These are phyloP conservation scores for Mrakia blollopis DNA, from an alignment of 768 basidiomycete genomes.

Conservation along the genomic window DNA sequence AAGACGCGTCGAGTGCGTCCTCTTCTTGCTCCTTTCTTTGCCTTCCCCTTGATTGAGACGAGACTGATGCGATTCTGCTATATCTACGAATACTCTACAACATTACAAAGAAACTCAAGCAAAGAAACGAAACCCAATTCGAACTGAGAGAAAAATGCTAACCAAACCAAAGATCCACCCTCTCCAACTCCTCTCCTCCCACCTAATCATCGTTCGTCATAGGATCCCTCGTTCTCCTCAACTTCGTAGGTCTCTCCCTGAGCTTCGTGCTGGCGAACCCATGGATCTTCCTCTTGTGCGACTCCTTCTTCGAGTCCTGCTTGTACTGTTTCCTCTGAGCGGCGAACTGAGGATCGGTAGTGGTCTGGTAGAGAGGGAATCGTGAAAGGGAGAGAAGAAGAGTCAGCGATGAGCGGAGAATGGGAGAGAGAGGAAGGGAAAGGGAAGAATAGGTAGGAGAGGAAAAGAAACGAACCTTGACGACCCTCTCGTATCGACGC, in stretches of 20 bases:
- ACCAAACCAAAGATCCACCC: neutral
- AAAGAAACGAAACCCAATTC: neutral
- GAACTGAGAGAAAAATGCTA: neutral
- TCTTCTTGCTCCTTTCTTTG: too few relatives aligned
- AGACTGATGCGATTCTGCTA: neutral
- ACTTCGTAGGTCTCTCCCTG: slow-evolving; percentile 36
- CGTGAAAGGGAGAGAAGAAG: neutral
- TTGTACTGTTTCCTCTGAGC: slow-evolving; percentile 68
- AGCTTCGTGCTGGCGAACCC: slow-evolving; percentile 40
- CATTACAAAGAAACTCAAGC: neutral
- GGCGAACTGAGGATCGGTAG: slow-evolving; percentile 68
- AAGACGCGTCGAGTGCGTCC: too few relatives aligned
- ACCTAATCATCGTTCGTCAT: slow-evolving; percentile 7
- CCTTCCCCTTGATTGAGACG: too few relatives aligned
- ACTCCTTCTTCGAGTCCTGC: slow-evolving; percentile 74
- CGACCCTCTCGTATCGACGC: slow-evolving; percentile 59
- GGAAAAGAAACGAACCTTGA: slow-evolving; percentile 46
- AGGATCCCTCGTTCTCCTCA: slow-evolving; percentile 11
- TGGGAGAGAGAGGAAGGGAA: too few relatives aligned
- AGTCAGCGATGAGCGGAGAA: neutral
- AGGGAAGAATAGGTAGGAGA: neutral
- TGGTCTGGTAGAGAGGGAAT: slow-evolving; percentile 49
- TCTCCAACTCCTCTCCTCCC: neutral
- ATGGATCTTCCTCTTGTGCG: slow-evolving; percentile 65
- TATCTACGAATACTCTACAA: neutral